Evolutionary conservation across 2,329 filamentous ascomycete species (phyloP).

Genomic region (Hypoxylon sp.): DNA sequence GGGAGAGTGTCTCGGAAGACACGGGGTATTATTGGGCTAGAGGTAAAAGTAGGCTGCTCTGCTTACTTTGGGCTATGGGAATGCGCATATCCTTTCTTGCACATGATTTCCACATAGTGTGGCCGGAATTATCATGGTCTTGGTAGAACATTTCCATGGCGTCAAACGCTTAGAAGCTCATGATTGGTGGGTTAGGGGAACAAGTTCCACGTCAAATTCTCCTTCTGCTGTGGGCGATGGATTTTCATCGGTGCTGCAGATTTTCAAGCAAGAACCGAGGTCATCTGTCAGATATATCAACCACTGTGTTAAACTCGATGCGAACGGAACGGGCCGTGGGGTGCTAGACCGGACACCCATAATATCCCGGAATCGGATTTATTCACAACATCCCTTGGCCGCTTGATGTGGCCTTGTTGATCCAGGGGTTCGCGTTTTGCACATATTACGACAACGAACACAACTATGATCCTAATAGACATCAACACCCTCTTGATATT

Average conservation of each 20-base stretch:
- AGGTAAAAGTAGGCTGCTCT: conserved; percentile 37
- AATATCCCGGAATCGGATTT: conserved; percentile 29
- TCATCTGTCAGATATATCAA: conserved; percentile 19
- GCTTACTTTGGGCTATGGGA: conserved; percentile 38
- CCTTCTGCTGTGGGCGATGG: conserved; percentile 11
- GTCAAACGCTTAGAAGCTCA: conserved; percentile 7
- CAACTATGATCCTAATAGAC: conserved; percentile 19
- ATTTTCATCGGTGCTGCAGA: conserved; percentile 24
- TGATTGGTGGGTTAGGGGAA: conserved; percentile 31
- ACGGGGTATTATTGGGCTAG: conserved; percentile 39
- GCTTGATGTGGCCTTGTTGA: conserved; percentile 30
- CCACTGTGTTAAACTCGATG: conserved; percentile 19
- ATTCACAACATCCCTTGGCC: conserved; percentile 35
- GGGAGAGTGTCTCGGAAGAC: conserved; percentile 26
- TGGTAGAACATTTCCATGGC: conserved; percentile 22
- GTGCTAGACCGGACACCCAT: conserved; percentile 28
- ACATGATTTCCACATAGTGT: conserved; percentile 45
- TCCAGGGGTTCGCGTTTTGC: conserved; percentile 30
- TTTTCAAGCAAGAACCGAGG: conserved; percentile 18
- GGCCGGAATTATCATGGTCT: conserved; percentile 35
- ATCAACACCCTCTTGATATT: conserved; percentile 26
- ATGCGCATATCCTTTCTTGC: conserved; percentile 44
- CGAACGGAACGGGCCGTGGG: conserved; percentile 37
- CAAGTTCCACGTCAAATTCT: conserved; percentile 32
- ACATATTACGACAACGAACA: conserved; percentile 21